Evolutionary conservation across 1,284 basidiomycete species (phyloP), one percentile per base, ranked within the genome.

Genomic region (Sporisorium graminicola): DNA sequence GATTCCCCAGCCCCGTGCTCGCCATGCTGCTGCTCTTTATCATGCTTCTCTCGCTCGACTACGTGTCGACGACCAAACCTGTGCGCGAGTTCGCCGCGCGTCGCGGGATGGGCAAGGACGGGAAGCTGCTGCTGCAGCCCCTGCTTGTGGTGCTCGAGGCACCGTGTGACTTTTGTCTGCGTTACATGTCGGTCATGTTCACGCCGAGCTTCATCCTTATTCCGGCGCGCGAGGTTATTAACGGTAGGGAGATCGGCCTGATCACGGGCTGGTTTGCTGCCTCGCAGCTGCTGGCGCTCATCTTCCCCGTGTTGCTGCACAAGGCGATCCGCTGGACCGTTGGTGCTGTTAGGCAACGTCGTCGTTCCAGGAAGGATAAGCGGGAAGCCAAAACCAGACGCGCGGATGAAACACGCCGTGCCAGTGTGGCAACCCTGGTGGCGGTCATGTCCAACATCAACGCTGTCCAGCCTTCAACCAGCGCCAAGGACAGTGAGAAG

Each of bases 121-220:
- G 35, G 0, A 75, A 71, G 27, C 22, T 57, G 24, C 26, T 66
- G 20, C 54, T 75, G 10, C 20, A 43, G 7, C 67, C 67, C 1
- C 26, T 52, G 51, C 40, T 75, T 29, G 18, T 16, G 12, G 8
- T 80, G 16, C 42, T 82, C 6, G 81, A 78, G 37, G 78, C 81
- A 10, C 81, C 81, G 13, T 80, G 76, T 46, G 80, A 82, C 46
- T 82, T 82, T 33, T 74, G 74, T 24, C 55, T 82, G 26, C 62
- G 80, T 0, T 82, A 82, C 69, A 82, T 82, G 81, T 67, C 58
- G 37, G 77, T 80, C 53, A 80, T 80, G 78, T 82, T 81, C 22
- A 82, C 79, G 12, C 75, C 79, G 18, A 63, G 65, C 29, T 82
- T 82, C 61, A 77, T 82, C 46, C 65, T 82, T 10, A 81, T 82